Evolutionary conservation across 2,329 filamentous ascomycete genomes (phyloP).

Genomic region (Coniochaeta hoffmannii): DNA sequence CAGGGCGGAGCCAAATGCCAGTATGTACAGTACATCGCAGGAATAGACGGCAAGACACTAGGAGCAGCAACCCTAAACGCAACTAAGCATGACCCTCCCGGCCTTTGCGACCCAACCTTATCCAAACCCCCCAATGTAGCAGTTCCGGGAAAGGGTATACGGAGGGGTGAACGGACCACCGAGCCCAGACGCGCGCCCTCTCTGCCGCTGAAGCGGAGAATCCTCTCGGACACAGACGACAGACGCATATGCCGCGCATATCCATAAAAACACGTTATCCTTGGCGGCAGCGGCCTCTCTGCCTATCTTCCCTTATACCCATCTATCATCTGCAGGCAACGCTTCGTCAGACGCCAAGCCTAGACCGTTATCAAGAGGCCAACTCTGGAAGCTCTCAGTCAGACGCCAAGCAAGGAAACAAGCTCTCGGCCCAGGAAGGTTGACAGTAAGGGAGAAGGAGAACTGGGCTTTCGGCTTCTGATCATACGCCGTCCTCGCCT

Average conservation of each 20-base stretch:
- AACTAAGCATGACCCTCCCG: not conserved
- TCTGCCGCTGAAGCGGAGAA: too few relatives aligned
- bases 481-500: not conserved
- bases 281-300: not conserved
- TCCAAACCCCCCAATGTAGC: not conserved
- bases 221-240: not conserved
- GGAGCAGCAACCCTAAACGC: not conserved
- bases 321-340: not conserved
- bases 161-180: not conserved
- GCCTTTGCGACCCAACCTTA: not conserved
- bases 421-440: not conserved
- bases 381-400: not conserved
- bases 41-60: too few relatives aligned
- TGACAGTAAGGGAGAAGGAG: not conserved
- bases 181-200: not conserved
- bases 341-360: not conserved
- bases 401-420: not conserved
- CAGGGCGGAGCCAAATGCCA: not conserved
- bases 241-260: not conserved
- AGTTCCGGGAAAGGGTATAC: too few relatives aligned
- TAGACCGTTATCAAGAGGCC: not conserved
- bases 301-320: not conserved
- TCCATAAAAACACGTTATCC: not conserved
- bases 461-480: not conserved
- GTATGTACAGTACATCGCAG: not conserved